These are phyloP conservation scores for Boletus barrowsii DNA, from an alignment of 768 basidiomycete species.

Conservation along the genomic window DNA sequence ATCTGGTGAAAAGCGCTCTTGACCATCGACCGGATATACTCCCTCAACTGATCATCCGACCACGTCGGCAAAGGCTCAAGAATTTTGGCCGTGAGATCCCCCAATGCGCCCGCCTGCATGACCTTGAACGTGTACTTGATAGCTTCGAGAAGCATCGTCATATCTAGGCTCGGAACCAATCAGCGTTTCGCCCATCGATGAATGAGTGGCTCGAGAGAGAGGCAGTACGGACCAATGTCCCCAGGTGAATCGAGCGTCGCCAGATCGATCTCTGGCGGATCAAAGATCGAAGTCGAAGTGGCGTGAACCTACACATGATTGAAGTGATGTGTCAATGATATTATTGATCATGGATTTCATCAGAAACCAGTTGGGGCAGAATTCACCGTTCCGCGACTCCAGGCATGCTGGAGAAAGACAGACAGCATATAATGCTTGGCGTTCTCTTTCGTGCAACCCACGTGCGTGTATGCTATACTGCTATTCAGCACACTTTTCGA, in stretches of 20 bases:
- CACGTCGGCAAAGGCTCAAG: slow-evolving; percentile 14
- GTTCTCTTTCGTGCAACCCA: slow-evolving; percentile 6
- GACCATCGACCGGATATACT: slow-evolving; percentile 10
- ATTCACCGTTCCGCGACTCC: slow-evolving; percentile 15
- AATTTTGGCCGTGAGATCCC: slow-evolving; percentile 10
- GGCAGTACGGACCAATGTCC: slow-evolving; percentile 1
- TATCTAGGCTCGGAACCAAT: not conserved
- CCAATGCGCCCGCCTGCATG: slow-evolving; percentile 14
- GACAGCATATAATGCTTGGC: slow-evolving; percentile 10
- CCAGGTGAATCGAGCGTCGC: slow-evolving; percentile 10
- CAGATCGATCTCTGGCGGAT: slow-evolving; percentile 16
- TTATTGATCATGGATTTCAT: too few species aligned
- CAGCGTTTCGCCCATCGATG: not conserved
- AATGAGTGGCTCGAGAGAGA: not conserved
- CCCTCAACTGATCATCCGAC: slow-evolving; percentile 12
- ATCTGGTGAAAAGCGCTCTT: slow-evolving; percentile 11
- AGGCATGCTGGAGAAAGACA: slow-evolving; percentile 15
- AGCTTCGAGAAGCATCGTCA: slow-evolving; percentile 16
- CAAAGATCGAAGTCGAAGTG: slow-evolving; percentile 12
- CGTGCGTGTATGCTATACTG: slow-evolving; percentile 7
- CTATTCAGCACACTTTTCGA: too few species aligned
- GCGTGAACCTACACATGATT: not conserved
- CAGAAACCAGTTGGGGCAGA: too few species aligned
- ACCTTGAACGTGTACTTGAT: slow-evolving; percentile 11
- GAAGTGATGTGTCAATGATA: too few species aligned